Evolutionary conservation across 2,329 filamentous ascomycete species (phyloP).

Genomic region (Arthrocladium fulminans): DNA sequence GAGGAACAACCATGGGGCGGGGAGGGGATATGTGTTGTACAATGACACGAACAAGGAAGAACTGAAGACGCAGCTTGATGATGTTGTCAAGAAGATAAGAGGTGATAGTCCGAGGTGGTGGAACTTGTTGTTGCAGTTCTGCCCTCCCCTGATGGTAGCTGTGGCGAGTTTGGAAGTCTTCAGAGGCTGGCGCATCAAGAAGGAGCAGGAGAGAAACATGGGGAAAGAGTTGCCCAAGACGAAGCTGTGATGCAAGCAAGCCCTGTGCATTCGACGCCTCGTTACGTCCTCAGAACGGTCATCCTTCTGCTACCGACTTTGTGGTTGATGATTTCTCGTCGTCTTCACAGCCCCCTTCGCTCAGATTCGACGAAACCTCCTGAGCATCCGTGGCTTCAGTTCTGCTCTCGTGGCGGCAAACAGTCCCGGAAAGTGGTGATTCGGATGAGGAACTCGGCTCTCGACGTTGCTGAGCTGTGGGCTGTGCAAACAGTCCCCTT

Average conservation of each 20-base stretch:
- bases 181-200: constrained; percentile 57
- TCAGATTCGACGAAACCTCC: too few relatives aligned
- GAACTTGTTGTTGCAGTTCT: constrained; percentile 60
- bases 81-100: constrained; percentile 56
- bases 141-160: constrained; percentile 53
- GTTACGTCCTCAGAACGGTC: not conserved
- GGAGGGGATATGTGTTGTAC: constrained; percentile 72
- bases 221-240: constrained; percentile 40
- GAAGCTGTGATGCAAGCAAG: constrained; percentile 39
- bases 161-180: constrained; percentile 42
- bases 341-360: too few relatives aligned
- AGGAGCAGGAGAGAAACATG: constrained; percentile 41
- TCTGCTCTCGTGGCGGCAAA: too few relatives aligned
- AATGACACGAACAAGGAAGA: constrained; percentile 72
- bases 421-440: too few relatives aligned
- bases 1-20: constrained; percentile 45
- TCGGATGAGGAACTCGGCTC: not conserved
- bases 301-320: too few relatives aligned
- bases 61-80: constrained; percentile 57
- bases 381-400: too few relatives aligned
- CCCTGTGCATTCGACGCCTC: too few relatives aligned
- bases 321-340: too few relatives aligned
- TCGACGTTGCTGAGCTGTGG: not conserved
- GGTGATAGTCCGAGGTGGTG: constrained; percentile 68
- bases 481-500: not conserved